Evolutionary conservation across 1,139 yeast species (phyloP).

Genomic region (Candida tropicalis): DNA sequence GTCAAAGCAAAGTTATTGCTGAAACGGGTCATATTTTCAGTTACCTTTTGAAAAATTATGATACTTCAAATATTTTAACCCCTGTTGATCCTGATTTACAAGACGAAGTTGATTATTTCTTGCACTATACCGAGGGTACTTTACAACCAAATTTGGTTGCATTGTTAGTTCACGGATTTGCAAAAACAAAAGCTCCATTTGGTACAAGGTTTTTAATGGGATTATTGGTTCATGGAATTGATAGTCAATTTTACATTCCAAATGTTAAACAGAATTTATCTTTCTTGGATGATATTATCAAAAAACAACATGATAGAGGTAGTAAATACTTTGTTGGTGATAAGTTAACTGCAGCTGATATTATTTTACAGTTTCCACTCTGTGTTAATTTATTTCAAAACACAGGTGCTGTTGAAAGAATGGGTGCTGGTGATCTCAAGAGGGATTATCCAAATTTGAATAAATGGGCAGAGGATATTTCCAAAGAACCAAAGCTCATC

Average conservation of each 20-base stretch:
- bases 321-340: conserved; percentile 38
- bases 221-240: conserved; percentile 27
- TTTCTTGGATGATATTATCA: conserved; percentile 34
- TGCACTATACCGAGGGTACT: conserved; percentile 44
- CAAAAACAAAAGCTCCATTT: conserved; percentile 34
- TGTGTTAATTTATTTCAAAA: conserved; percentile 23
- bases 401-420: background rate
- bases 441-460: conserved; percentile 27
- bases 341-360: conserved; percentile 42
- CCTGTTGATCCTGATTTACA: conserved; percentile 29
- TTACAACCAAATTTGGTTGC: conserved; percentile 38
- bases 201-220: conserved; percentile 28
- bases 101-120: conserved; percentile 35
- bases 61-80: conserved; percentile 26
- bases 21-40: conserved; percentile 43
- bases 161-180: conserved; percentile 29
- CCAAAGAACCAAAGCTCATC: conserved; percentile 21
- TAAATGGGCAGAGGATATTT: conserved; percentile 28
- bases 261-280: conserved; percentile 29
- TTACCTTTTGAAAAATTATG: conserved; percentile 35
- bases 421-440: conserved; percentile 11
- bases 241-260: conserved; percentile 28
- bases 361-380: conserved; percentile 41
- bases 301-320: conserved; percentile 26
- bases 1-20: conserved; percentile 24